Percentiles rank a stretch among this genome's conserved stretches.
phyloP scores from a whole-genome alignment of 2,329 filamentous ascomycete genomes.

The Cryphonectria parasitica region DNA sequence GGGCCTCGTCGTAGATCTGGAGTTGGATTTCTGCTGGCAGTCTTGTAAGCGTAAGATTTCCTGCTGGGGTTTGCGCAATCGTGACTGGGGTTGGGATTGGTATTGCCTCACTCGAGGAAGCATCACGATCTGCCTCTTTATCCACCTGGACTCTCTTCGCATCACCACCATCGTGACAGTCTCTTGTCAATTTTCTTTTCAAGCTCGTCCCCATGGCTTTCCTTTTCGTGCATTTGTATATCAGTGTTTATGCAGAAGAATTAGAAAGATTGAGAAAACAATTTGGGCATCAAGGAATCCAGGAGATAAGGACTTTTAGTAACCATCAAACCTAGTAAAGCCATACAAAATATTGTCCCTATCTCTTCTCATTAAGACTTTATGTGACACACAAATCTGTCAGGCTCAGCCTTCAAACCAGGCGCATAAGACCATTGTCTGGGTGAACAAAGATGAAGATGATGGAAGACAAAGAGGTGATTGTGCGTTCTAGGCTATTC shows the following conservation, averaged over 20 bases:
- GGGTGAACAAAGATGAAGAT: neutral
- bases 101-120: neutral
- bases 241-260: neutral
- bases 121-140: neutral
- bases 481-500: neutral
- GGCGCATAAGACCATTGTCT: neutral
- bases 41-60: neutral
- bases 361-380: no score
- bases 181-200: neutral
- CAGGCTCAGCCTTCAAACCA: neutral
- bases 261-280: neutral
- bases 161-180: neutral
- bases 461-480: neutral
- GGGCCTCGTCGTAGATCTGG: neutral
- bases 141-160: neutral
- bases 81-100: neutral
- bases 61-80: neutral
- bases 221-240: neutral
- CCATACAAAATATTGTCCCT: neutral
- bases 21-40: conserved; percentile 4
- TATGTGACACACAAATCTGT: no score
- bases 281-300: no score
- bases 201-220: neutral
- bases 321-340: neutral
- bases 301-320: neutral